Evolutionary conservation across 495 filamentous ascomycete species (phyloP).

Genomic region (Thozetella sp.): DNA sequence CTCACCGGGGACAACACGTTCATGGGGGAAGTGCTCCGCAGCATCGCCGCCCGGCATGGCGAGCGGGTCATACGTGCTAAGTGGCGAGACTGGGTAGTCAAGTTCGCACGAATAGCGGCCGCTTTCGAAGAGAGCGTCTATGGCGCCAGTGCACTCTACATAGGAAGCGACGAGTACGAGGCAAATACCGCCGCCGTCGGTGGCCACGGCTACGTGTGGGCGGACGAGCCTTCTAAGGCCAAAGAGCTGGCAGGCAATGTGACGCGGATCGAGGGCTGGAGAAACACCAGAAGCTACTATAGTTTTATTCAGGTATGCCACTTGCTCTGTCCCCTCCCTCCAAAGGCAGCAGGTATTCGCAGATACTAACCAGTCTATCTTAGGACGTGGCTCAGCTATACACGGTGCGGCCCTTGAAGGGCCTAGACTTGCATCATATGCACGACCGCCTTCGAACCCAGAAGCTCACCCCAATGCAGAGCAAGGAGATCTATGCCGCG

Average conservation of each 20-base stretch:
- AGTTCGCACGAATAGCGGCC: constrained; percentile 88
- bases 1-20: constrained; percentile 88
- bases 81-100: constrained; percentile 86
- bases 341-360: too few species aligned
- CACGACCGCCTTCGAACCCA: constrained; percentile 85
- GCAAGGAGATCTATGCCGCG: constrained; percentile 78
- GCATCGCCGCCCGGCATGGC: constrained; percentile 83
- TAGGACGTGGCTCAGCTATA: constrained; percentile 66
- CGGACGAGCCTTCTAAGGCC: constrained; percentile 75
- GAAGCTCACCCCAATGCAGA: constrained; percentile 69
- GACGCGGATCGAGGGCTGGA: constrained; percentile 92
- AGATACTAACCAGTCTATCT: constrained; percentile 8
- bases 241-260: constrained; percentile 88
- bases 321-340: too few species aligned
- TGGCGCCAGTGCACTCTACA: constrained; percentile 86
- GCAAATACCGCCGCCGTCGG: constrained; percentile 51
- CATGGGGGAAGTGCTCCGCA: constrained; percentile 81
- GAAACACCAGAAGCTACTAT: constrained; percentile 92
- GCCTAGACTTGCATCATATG: constrained; percentile 85
- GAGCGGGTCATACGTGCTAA: constrained; percentile 88
- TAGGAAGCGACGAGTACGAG: constrained; percentile 74
- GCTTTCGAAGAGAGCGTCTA: constrained; percentile 96
- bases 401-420: constrained; percentile 73
- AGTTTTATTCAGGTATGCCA: constrained; percentile 79
- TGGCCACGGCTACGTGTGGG: constrained; percentile 96